A percentile compares a stretch with the other conserved stretches of the same genome.
Conservation (phyloP, 805 yeast genomes). For the Nakazawaea wickerhamii region DNA sequence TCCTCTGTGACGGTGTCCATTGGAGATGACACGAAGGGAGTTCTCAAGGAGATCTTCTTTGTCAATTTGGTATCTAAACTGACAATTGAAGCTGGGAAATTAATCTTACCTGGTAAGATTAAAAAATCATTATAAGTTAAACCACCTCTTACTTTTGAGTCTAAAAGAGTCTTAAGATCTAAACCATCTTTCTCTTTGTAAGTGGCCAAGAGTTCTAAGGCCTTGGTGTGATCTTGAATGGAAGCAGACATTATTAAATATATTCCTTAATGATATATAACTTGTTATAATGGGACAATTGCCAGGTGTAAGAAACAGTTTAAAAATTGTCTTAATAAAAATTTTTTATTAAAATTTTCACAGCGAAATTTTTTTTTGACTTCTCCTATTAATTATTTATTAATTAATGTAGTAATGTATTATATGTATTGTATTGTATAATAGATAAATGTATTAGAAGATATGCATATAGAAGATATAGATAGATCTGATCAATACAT, state of each 20-base stretch:
- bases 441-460: not conserved
- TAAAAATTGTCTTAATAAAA: not conserved
- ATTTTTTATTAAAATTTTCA: not conserved
- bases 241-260: constrained; percentile 8
- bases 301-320: constrained; percentile 3
- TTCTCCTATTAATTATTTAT: not conserved
- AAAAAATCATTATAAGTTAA: constrained; percentile 95
- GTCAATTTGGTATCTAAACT: constrained; percentile 82
- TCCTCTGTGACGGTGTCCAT: constrained; percentile 99
- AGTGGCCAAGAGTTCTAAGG: constrained; percentile 58
- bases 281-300: constrained; percentile 5
- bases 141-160: constrained; percentile 88
- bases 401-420: not conserved
- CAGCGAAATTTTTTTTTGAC: not conserved
- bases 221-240: constrained; percentile 45
- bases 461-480: too few relatives aligned
- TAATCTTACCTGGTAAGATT: constrained; percentile 90
- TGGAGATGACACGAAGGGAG: constrained; percentile 97
- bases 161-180: constrained; percentile 78
- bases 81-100: constrained; percentile 77
- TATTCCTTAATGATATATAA: not conserved
- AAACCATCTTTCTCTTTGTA: constrained; percentile 82
- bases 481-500: too few relatives aligned
- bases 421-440: too few relatives aligned
- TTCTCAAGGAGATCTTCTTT: constrained; percentile 82